Evolutionary conservation across 1,284 basidiomycete genomes (phyloP).

Genomic region (Tetrapyrgos nigripes): DNA sequence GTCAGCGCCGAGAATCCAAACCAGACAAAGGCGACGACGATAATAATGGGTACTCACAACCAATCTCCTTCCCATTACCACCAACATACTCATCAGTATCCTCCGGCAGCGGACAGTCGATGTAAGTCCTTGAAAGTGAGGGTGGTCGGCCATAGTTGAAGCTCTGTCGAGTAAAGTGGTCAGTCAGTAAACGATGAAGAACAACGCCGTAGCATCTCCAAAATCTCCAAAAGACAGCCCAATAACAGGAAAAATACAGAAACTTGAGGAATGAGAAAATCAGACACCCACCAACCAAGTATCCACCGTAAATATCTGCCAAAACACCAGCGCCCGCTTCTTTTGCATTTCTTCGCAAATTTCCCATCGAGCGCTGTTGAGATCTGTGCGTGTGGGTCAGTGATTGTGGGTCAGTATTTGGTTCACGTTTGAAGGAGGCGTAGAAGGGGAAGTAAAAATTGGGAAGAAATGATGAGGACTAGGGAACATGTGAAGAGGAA

Average conservation of each 20-base stretch:
- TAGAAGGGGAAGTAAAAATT: neutral
- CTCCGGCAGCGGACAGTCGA: slow-evolving; percentile 60
- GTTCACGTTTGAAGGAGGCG: neutral
- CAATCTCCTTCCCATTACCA: slow-evolving; percentile 47
- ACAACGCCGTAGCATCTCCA: too few relatives aligned
- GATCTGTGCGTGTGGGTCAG: slow-evolving; percentile 55
- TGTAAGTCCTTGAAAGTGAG: slow-evolving; percentile 56
- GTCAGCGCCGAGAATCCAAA: too few relatives aligned
- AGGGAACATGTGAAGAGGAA: neutral
- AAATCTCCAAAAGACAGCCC: neutral
- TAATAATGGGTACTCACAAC: slow-evolving; percentile 50
- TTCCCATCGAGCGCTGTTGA: slow-evolving; percentile 65
- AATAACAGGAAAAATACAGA: neutral
- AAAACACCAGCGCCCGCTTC: slow-evolving; percentile 62
- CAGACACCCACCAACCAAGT: slow-evolving; percentile 57
- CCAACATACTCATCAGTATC: slow-evolving; percentile 47
- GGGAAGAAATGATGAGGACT: neutral
- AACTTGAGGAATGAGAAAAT: neutral
- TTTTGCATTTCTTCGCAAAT: slow-evolving; percentile 51
- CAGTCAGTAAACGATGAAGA: too few relatives aligned
- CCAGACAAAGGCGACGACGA: neutral
- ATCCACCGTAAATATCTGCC: slow-evolving; percentile 66
- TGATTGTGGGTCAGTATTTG: too few relatives aligned
- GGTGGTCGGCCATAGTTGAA: slow-evolving; percentile 68
- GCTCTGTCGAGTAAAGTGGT: too few relatives aligned